Conservation (phyloP, 495 filamentous ascomycete species). For the Talaromyces nanjingensis region DNA sequence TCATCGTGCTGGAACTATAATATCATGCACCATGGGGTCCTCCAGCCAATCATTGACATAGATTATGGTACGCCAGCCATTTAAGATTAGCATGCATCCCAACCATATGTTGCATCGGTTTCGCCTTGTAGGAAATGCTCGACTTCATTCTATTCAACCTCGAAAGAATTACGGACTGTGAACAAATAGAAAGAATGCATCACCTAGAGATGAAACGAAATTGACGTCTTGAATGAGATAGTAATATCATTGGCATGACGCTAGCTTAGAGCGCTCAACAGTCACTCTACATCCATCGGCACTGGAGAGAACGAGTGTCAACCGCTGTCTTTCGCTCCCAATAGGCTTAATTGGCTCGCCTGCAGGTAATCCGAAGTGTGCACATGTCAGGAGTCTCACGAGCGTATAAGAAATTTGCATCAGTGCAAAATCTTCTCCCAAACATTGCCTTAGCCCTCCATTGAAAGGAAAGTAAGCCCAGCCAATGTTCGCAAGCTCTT, state of each 20-base stretch:
- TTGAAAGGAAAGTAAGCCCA: conserved; percentile 68
- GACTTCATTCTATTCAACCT: no score
- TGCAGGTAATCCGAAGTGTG: conserved; percentile 19
- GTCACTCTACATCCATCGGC: conserved; percentile 27
- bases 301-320: conserved; percentile 22
- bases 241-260: no score
- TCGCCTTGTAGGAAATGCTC: no score
- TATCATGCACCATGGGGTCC: no score
- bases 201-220: no score
- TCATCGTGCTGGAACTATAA: neutral
- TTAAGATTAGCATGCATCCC: no score
- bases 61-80: no score
- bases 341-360: conserved; percentile 13
- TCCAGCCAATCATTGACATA: no score
- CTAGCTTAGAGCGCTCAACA: conserved; percentile 25
- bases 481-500: conserved; percentile 18
- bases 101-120: no score
- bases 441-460: conserved; percentile 31
- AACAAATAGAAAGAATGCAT: no score
- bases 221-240: no score
- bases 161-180: no score
- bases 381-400: conserved; percentile 29
- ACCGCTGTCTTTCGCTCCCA: conserved; percentile 21
- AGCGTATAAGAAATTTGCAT: conserved; percentile 32
- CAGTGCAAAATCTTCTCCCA: conserved; percentile 33